Conservation (phyloP, 257 asterid species). For the Nyctanthes arbortristis region DNA sequence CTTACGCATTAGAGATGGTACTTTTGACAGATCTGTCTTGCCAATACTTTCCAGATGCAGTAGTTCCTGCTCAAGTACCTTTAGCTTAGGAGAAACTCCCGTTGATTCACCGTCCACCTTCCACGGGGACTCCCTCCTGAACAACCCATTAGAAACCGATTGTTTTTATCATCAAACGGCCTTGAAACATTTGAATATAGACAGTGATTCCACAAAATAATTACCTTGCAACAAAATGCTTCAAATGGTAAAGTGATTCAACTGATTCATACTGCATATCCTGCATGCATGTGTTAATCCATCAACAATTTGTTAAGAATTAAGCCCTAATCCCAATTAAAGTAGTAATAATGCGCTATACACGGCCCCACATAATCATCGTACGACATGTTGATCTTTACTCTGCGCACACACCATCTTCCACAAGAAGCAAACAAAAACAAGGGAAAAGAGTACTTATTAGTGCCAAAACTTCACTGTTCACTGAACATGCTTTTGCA, state of each 20-base stretch:
- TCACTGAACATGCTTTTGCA: slow-evolving; percentile 8
- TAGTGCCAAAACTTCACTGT: background rate
- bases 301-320: background rate
- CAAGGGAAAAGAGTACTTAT: background rate
- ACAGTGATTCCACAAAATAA: slow-evolving; percentile 10
- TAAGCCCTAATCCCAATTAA: background rate
- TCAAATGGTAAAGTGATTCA: slow-evolving; percentile 63
- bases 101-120: slow-evolving; percentile 80
- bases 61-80: slow-evolving; percentile 88
- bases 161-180: background rate
- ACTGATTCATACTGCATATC: slow-evolving; percentile 70
- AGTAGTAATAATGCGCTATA: background rate
- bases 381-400: too few species aligned
- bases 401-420: background rate
- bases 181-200: background rate
- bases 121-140: slow-evolving; percentile 97
- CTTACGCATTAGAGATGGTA: slow-evolving; percentile 75
- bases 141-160: slow-evolving; percentile 30
- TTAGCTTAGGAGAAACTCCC: slow-evolving; percentile 81
- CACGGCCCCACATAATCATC: too few species aligned
- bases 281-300: slow-evolving; percentile 37
- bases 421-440: background rate
- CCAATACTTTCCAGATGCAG: slow-evolving; percentile 70
- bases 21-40: slow-evolving; percentile 65
- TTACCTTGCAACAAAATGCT: slow-evolving; percentile 88